Evolutionary conservation across 805 yeast species (phyloP), one percentile per base, ranked within the genome.

Genomic region (Nakazawaea wickerhamii): DNA sequence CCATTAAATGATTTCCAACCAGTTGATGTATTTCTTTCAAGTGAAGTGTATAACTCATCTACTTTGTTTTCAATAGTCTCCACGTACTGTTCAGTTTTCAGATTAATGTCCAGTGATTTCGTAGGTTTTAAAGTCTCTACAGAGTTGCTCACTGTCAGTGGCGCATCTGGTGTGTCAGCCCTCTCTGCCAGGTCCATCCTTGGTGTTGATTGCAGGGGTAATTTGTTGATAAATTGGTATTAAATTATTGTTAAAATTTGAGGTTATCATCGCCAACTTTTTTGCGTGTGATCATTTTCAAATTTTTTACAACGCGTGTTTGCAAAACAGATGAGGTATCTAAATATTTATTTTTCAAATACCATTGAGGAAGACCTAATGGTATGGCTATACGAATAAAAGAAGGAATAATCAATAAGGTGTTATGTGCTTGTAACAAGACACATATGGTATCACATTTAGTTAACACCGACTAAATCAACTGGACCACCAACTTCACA

Each of bases 51-150:
- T 3, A 75, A 51, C 13, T 55, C 48, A 33, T 61, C 66, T 27
- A 62, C 64, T 37, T 50, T 54, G 17, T 65, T 59, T 44, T 75
- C 79, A 20, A 82, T 69, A 34, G 73, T 79, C 33, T 62, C 63
- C 50, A 79, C 86, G 17, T 80, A 53, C 50, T 71, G 67, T 40
- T 80, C 82, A 0, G 86, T 78, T 50, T 71, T 68, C 36, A 57
- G 62, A 50, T 73, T 68, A 28, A 57, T 47, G 26, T 52, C 52
- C 8, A 40, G 40, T 8, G 39, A 27, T 2, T 38, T 9, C 21
- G 39, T 23, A 19, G 11, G 26, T 30, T 41, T 31, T 15, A 41
- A 31, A 15, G 45, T 41, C 28, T 41, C 45, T 13, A 41, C 45
- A 19, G 45, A 41, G 14, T 41, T 17, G 13, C 31, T 15, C 35